Evolutionary conservation across 2,329 filamentous ascomycete species (phyloP).

Genomic region (Nothophaeocryptopus gaeumannii): DNA sequence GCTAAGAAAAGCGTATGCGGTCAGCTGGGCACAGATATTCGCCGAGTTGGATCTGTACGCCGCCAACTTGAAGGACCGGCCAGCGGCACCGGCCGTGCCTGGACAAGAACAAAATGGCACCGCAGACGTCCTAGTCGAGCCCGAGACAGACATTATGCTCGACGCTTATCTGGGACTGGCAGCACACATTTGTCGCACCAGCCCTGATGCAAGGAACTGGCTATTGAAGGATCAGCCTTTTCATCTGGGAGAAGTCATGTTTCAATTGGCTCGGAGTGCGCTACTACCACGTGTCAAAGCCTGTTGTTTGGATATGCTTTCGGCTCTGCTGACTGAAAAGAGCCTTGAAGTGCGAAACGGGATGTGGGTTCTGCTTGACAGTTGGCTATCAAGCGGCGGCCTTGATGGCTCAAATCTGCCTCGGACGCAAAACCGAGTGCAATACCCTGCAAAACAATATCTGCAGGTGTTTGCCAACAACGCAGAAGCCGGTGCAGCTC

Average conservation of each 20-base stretch:
- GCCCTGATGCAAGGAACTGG: conserved; percentile 67
- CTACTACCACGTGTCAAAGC: conserved; percentile 76
- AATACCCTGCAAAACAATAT: conserved; percentile 31
- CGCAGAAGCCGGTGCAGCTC: conserved; percentile 59
- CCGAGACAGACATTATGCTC: conserved; percentile 93
- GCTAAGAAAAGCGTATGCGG: conserved; percentile 75
- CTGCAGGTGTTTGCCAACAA: conserved; percentile 30
- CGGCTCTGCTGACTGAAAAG: conserved; percentile 73
- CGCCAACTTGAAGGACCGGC: conserved; percentile 71
- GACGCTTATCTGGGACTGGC: conserved; percentile 90
- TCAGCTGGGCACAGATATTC: conserved; percentile 93
- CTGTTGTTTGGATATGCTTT: conserved; percentile 76
- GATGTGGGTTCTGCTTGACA: conserved; percentile 79
- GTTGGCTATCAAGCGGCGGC: conserved; percentile 65
- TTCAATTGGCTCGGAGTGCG: conserved; percentile 73
- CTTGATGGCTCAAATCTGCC: conserved; percentile 19
- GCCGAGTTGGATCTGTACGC: conserved; percentile 84
- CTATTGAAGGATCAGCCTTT: conserved; percentile 65
- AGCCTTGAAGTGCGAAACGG: conserved; percentile 62
- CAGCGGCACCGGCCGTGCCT: conserved; percentile 57
- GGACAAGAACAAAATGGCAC: conserved; percentile 33
- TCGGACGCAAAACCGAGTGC: conserved; percentile 16
- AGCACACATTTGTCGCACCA: conserved; percentile 75
- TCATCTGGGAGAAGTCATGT: conserved; percentile 69
- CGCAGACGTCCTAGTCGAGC: conserved; percentile 63